These are phyloP conservation scores for Tetrahymena malaccensis DNA, from an alignment of 73 alveolate genomes.

Conservation along the genomic window DNA sequence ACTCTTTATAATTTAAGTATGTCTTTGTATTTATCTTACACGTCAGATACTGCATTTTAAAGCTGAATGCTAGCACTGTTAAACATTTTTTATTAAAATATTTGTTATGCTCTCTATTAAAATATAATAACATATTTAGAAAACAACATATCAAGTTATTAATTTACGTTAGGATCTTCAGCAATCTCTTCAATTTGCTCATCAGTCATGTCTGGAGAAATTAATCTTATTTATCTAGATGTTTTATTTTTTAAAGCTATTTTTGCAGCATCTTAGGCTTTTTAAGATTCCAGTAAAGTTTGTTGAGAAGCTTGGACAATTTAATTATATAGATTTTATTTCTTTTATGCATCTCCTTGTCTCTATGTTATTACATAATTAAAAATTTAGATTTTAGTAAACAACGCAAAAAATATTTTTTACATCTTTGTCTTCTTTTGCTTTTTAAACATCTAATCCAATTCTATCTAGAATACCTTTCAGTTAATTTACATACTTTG, in stretches of 20 bases:
- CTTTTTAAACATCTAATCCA: not conserved
- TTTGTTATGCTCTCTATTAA: not conserved
- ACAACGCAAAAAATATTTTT: not conserved
- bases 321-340: not conserved
- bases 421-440: not conserved
- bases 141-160: not conserved
- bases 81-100: not conserved
- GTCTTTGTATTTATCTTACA: not conserved
- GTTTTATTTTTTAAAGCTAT: not conserved
- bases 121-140: not conserved
- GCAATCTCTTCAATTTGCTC: not conserved
- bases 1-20: not conserved
- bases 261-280: not conserved
- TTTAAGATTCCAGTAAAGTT: not conserved
- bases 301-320: not conserved
- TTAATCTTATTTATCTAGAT: not conserved
- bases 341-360: not conserved
- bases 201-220: not conserved
- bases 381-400: not conserved
- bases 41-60: not conserved
- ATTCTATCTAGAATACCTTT: not conserved
- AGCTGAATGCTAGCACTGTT: not conserved
- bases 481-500: not conserved
- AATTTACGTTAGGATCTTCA: not conserved
- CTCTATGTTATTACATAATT: not conserved